These are phyloP conservation scores for Mortierella antarctica DNA, from an alignment of 192 early-diverging fungal genomes.

Conservation along the genomic window DNA sequence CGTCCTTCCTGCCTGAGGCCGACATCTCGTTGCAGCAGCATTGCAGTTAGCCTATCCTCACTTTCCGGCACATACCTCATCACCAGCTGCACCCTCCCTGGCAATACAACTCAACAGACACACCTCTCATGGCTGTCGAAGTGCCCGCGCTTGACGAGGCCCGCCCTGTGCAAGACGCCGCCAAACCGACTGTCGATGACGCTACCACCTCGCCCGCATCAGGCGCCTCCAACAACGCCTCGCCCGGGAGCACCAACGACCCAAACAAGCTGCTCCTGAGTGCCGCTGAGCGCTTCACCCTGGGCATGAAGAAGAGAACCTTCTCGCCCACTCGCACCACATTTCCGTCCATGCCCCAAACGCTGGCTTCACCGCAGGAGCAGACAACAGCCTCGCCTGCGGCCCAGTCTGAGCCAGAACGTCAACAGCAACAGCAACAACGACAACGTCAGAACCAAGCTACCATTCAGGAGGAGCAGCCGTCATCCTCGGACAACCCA, in stretches of 20 bases:
- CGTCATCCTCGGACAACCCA: constrained; percentile 19
- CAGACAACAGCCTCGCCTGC: neutral
- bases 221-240: neutral
- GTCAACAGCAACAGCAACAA: neutral
- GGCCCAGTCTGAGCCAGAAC: neutral
- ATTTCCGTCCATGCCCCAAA: neutral
- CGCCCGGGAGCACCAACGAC: neutral
- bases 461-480: neutral
- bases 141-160: neutral
- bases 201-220: neutral
- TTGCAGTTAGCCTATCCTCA: neutral
- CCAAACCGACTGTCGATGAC: neutral
- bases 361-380: neutral
- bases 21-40: neutral
- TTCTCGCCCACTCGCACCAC: constrained; percentile 4
- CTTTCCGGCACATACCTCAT: neutral
- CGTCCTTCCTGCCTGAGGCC: neutral
- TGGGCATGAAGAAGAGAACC: constrained; percentile 11
- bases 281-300: constrained; percentile 13
- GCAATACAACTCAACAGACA: neutral
- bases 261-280: constrained; percentile 12
- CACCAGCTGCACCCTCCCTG: neutral
- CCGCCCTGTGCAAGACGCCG: neutral
- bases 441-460: constrained; percentile 2
- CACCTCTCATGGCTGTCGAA: constrained; percentile 7